Conservation (phyloP, 2,329 filamentous ascomycete species). For the Paecilomyces variotii region DNA sequence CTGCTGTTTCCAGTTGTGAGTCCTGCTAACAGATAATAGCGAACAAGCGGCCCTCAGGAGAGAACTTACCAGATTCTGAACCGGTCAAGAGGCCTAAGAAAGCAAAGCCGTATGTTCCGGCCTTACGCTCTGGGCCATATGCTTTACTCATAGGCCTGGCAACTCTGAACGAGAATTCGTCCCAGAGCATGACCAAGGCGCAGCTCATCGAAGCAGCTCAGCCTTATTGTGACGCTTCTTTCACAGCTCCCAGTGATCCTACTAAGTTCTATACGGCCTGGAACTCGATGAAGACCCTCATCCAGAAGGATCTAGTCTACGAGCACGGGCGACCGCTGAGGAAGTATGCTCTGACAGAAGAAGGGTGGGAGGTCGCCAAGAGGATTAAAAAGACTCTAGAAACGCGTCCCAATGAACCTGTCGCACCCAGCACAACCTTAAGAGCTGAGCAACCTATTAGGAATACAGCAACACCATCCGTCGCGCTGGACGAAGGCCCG, state of each 20-base stretch:
- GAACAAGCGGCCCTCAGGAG: constrained; percentile 23
- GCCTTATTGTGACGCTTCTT: constrained; percentile 64
- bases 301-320: constrained; percentile 65
- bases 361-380: constrained; percentile 67
- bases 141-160: constrained; percentile 62
- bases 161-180: constrained; percentile 47
- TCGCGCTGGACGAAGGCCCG: not conserved
- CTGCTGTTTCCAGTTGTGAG: not conserved
- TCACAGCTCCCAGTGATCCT: constrained; percentile 58
- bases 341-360: constrained; percentile 64
- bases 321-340: constrained; percentile 61
- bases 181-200: constrained; percentile 56
- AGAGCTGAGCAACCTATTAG: not conserved
- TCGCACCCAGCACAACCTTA: not conserved
- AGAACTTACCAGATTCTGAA: constrained; percentile 22
- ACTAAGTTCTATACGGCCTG: constrained; percentile 71
- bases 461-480: not conserved
- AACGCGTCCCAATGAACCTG: not conserved
- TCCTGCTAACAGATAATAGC: constrained; percentile 15
- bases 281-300: constrained; percentile 71
- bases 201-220: constrained; percentile 64
- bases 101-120: constrained; percentile 62
- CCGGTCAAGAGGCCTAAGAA: constrained; percentile 49
- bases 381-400: constrained; percentile 45
- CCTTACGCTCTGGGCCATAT: constrained; percentile 65